Conservation (phyloP, 306 rosid genomes). For the Benincasa hispida region DNA sequence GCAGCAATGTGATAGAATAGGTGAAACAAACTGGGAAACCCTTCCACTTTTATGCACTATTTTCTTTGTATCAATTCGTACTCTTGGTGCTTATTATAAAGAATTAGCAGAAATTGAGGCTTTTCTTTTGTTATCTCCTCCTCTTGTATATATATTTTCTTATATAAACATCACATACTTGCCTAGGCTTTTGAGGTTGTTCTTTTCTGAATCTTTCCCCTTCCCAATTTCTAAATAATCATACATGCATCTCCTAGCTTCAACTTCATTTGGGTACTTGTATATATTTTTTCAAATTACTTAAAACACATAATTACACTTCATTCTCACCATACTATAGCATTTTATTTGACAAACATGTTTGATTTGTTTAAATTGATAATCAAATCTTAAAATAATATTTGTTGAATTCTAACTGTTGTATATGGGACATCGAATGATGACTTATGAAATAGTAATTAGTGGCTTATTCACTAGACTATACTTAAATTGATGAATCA, state of each 20-base stretch:
- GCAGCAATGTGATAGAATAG: constrained; percentile 19
- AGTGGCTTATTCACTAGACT: too few relatives aligned
- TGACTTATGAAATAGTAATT: too few relatives aligned
- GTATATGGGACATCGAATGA: too few relatives aligned
- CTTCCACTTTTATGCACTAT: constrained; percentile 36
- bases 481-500: too few relatives aligned
- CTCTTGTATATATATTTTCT: neutral
- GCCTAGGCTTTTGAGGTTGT: neutral
- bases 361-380: neutral
- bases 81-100: constrained; percentile 25
- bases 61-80: constrained; percentile 24
- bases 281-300: neutral
- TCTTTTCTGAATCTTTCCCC: neutral
- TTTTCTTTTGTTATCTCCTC: neutral
- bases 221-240: neutral
- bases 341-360: neutral
- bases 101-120: constrained; percentile 19
- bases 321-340: neutral
- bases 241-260: neutral
- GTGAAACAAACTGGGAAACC: constrained; percentile 17
- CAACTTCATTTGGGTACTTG: neutral
- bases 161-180: neutral
- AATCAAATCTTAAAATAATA: neutral
- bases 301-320: too few relatives aligned
- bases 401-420: too few relatives aligned